These are phyloP conservation scores for Phtheirospermum japonicum DNA, from an alignment of 257 asterid species.

Conservation along the genomic window DNA sequence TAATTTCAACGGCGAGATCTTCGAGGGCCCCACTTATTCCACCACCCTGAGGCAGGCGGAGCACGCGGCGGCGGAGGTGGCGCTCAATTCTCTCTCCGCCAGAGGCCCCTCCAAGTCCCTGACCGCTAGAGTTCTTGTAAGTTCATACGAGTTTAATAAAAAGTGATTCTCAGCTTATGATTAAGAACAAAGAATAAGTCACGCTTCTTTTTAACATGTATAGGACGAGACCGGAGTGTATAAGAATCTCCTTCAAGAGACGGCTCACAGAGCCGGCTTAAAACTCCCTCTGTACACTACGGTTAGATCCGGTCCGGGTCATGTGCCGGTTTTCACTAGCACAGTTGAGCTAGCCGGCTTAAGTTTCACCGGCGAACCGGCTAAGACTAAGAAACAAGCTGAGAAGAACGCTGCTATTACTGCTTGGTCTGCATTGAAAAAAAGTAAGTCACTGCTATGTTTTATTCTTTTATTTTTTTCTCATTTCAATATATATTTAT, in stretches of 20 bases:
- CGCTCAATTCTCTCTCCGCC: conserved; percentile 50
- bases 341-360: conserved; percentile 48
- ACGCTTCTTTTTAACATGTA: neutral
- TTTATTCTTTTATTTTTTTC: neutral
- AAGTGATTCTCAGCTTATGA: neutral
- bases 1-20: conserved; percentile 46
- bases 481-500: too few species aligned
- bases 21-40: conserved; percentile 37
- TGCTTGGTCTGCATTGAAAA: conserved; percentile 49
- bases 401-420: conserved; percentile 55
- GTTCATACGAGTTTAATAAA: conserved; percentile 13
- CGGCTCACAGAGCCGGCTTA: conserved; percentile 49
- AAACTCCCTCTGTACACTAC: conserved; percentile 46
- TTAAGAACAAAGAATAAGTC: neutral
- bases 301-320: conserved; percentile 46
- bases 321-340: conserved; percentile 47
- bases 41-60: conserved; percentile 52
- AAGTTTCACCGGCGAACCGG: conserved; percentile 46
- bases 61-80: conserved; percentile 59
- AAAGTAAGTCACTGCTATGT: conserved; percentile 15
- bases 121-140: conserved; percentile 56
- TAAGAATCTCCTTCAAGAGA: conserved; percentile 50
- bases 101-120: conserved; percentile 48
- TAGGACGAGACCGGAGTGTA: conserved; percentile 56
- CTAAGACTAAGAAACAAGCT: conserved; percentile 51